Evolutionary conservation across 306 rosid genomes (phyloP).

Genomic region (Amphicarpaea edgeworthii): DNA sequence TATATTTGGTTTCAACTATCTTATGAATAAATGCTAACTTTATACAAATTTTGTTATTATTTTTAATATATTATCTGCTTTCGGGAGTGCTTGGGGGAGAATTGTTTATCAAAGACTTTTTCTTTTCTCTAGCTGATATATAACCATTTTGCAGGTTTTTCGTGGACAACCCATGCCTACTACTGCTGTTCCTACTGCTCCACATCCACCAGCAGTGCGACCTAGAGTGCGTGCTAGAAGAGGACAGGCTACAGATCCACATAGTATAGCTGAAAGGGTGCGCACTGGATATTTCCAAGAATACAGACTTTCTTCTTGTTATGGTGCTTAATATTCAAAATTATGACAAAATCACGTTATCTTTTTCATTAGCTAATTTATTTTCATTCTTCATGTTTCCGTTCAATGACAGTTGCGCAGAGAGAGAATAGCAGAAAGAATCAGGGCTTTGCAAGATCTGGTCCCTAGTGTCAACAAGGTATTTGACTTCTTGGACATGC

Average conservation of each 20-base stretch:
- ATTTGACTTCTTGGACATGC: conserved; percentile 33
- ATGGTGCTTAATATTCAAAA: conserved; percentile 8
- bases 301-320: conserved; percentile 24
- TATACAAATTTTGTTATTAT: neutral
- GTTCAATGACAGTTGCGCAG: conserved; percentile 79
- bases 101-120: conserved; percentile 25
- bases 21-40: conserved; percentile 15
- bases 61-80: neutral
- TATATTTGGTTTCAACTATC: conserved; percentile 27
- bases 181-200: conserved; percentile 64
- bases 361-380: conserved; percentile 5
- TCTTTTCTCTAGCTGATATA: conserved; percentile 1
- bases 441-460: conserved; percentile 95
- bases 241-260: conserved; percentile 99
- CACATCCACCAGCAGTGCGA: conserved; percentile 93
- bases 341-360: conserved; percentile 15
- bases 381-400: conserved; percentile 21
- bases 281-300: conserved; percentile 43
- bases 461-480: conserved; percentile 99
- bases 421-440: conserved; percentile 98
- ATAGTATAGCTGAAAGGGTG: conserved; percentile 99
- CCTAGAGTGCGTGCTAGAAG: conserved; percentile 97
- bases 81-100: neutral
- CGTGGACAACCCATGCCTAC: conserved; percentile 82
- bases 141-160: conserved; percentile 64